Evolutionary conservation across 2,329 filamentous ascomycete genomes (phyloP), one percentile per base, ranked within the genome.

Genomic region (Arthrobotrys iridis): DNA sequence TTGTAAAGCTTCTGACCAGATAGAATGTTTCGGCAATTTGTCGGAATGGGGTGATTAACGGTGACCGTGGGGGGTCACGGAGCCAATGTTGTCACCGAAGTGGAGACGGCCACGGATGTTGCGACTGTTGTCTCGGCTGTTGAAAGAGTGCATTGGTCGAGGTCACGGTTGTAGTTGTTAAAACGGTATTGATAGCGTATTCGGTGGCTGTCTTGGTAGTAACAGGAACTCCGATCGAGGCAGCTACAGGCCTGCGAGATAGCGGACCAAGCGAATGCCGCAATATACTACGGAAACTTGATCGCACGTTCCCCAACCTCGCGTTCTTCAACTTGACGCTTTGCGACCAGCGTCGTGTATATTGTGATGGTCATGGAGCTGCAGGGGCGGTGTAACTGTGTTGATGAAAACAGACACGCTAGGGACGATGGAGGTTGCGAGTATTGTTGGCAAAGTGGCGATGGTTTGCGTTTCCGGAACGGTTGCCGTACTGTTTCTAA

Each of bases 221-320:
- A 4, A 30, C 15, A 2, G 33, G 10, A 13, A 35, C 28, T 24
- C 15, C 15, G 5, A 59, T 59, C 6, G 55, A 41, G 55, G 33
- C 55, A 59, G 55, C 55, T 43, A 26, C 55, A 59, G 55, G 35
- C 55, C 15, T 59, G 15, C 13, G 55, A 59, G 55, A 59, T 59
- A 10, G 35, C 55, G 20, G 55, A 43, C 2, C 15, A 41, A 4
- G 55, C 55, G 55, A 59, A 59, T n/a, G 15, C 55, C 1, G 55
- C 33, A 15, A 28, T 18, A 28, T 41, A 59, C 10, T 15, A 6
- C 33, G 55, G 55, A 26, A 59, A 3, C 15, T 24, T 41, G 37
- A 41, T 43, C 3, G n/a, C 55, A 28, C 55, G 55, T 26, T 45
- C 41, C 18, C 18, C 41, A 45, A 45, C 41, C 18, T 45, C 41